Evolutionary conservation across 345 rosid genomes (phyloP).

Genomic region (Euphorbia tirucalli): DNA sequence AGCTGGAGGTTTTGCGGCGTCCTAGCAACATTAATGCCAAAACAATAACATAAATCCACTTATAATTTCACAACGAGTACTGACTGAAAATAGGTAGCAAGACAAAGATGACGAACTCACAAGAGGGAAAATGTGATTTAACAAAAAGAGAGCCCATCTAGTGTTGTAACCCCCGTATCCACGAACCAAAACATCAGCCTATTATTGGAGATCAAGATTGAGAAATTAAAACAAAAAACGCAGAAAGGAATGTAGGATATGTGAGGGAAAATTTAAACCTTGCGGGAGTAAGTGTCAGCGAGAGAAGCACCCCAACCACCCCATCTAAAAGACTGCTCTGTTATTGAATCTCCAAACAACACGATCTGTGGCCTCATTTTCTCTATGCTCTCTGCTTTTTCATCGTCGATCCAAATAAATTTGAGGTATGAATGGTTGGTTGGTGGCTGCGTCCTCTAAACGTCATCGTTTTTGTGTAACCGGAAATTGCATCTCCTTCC

Average conservation of each 20-base stretch:
- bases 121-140: constrained; percentile 66
- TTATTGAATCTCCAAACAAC: constrained; percentile 88
- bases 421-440: background rate
- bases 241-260: background rate
- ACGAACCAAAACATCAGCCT: constrained; percentile 83
- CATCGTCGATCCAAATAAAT: background rate
- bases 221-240: background rate
- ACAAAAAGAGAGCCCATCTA: constrained; percentile 87
- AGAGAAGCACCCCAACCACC: constrained; percentile 96
- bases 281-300: constrained; percentile 71
- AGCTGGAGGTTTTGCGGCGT: constrained; percentile 46
- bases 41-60: constrained; percentile 3
- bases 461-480: background rate
- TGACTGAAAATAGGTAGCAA: background rate
- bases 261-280: constrained; percentile 32
- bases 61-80: background rate
- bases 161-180: constrained; percentile 96
- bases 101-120: constrained; percentile 26
- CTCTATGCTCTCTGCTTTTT: background rate
- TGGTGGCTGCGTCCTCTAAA: background rate
- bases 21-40: constrained; percentile 37
- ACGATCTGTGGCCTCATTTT: constrained; percentile 73
- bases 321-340: constrained; percentile 66
- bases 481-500: background rate
- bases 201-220: background rate